phyloP scores from a whole-genome alignment of 495 filamentous ascomycete genomes.

The Daldinia caldariorum region DNA sequence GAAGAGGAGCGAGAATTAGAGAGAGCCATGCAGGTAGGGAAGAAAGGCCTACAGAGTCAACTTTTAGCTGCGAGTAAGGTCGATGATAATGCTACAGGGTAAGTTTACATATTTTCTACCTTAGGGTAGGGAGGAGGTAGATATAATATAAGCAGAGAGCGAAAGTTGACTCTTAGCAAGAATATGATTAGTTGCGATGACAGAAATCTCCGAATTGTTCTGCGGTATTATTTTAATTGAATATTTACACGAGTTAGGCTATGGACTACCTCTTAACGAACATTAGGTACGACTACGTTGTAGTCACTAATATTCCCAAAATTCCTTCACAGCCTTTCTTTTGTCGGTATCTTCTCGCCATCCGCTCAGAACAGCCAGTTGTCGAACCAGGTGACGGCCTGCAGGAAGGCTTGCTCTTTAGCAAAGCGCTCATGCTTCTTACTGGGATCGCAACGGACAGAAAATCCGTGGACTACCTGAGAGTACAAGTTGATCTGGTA shows the following conservation, averaged over 20 bases:
- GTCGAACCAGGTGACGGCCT: constrained; percentile 84
- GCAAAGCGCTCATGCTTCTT: constrained; percentile 73
- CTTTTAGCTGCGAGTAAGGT: constrained; percentile 51
- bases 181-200: neutral
- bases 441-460: constrained; percentile 72
- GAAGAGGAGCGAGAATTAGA: constrained; percentile 85
- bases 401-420: constrained; percentile 86
- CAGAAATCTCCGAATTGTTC: no score
- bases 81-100: constrained; percentile 16
- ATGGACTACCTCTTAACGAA: no score
- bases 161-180: neutral
- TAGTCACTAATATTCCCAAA: neutral
- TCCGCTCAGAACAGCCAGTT: constrained; percentile 54
- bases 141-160: neutral
- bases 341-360: neutral
- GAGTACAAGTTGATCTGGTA: constrained; percentile 87
- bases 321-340: constrained; percentile 11
- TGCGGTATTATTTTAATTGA: no score
- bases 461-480: constrained; percentile 81
- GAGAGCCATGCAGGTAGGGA: constrained; percentile 78
- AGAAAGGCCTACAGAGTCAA: constrained; percentile 74
- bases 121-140: no score
- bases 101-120: neutral
- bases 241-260: no score
- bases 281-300: no score